phyloP scores from a whole-genome alignment of 164 flowering plant species.

The Stephania yunnanensis region DNA sequence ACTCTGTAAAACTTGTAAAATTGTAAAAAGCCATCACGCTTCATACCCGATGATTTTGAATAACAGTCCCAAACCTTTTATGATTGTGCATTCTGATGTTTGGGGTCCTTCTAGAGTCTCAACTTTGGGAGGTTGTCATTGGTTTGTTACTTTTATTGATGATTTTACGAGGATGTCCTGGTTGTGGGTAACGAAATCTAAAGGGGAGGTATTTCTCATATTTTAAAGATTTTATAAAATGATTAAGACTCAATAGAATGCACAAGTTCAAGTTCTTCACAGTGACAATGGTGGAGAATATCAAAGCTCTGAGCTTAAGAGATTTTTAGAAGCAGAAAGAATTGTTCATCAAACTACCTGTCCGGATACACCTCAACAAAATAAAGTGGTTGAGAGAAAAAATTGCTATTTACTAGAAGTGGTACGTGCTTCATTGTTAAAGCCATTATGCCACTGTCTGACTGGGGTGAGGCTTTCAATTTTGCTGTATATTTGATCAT shows the following conservation, averaged over 20 bases:
- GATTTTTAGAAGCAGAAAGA: too few species aligned
- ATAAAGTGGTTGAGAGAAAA: too few species aligned
- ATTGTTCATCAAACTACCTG: too few species aligned
- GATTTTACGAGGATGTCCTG: not conserved
- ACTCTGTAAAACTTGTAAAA: not conserved
- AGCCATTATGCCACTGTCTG: too few species aligned
- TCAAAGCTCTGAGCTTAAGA: too few species aligned
- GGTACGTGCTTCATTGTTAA: too few species aligned
- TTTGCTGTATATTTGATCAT: not conserved
- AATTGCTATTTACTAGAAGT: too few species aligned
- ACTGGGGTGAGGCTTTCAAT: not conserved
- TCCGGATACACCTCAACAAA: too few species aligned
- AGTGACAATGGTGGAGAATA: too few species aligned
- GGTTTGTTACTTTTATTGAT: conserved; percentile 1
- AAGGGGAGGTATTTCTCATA: not conserved
- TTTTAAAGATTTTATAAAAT: not conserved
- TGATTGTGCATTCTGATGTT: not conserved
- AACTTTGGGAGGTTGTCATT: not conserved
- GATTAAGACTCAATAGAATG: not conserved
- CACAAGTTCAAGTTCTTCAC: too few species aligned
- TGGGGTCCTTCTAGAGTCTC: conserved; percentile 4
- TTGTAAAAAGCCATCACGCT: conserved; percentile 1
- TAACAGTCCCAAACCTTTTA: not conserved
- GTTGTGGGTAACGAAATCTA: not conserved
- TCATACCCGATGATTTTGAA: conserved; percentile 1